phyloP scores from a whole-genome alignment of 768 basidiomycete genomes.

The Podaxis mareebaensis region DNA sequence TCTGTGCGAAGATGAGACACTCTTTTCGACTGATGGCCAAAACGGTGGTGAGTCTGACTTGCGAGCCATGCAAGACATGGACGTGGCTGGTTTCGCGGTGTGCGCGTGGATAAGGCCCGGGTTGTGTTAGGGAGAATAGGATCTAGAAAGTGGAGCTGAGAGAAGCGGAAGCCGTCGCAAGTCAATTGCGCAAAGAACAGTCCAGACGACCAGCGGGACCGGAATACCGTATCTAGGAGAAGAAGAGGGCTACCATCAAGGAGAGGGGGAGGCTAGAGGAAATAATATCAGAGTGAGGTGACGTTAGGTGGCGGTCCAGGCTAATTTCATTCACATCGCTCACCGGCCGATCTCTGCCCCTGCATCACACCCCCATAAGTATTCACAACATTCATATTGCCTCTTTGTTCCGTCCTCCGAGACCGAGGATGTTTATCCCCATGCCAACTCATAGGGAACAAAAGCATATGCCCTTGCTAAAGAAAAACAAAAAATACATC shows the following conservation, averaged over 20 bases:
- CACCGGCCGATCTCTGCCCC: background rate
- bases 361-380: background rate
- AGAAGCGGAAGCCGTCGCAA: conserved; percentile 7
- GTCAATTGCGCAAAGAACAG: conserved; percentile 17
- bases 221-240: conserved; percentile 1
- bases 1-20: background rate
- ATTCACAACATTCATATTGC: background rate
- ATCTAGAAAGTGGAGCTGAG: background rate
- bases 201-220: conserved; percentile 17
- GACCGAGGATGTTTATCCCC: background rate
- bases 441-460: background rate
- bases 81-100: background rate
- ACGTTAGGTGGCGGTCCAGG: background rate
- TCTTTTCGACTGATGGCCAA: background rate
- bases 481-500: background rate
- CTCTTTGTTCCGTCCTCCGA: conserved; percentile 1
- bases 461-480: background rate
- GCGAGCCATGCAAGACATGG: conserved; percentile 1
- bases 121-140: background rate
- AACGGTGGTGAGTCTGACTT: background rate
- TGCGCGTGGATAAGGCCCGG: no score
- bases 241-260: background rate
- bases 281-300: conserved; percentile 3
- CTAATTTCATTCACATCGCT: background rate
- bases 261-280: background rate